Conservation (phyloP, 176 grass and related monocot species). For the Carex pumila region DNA sequence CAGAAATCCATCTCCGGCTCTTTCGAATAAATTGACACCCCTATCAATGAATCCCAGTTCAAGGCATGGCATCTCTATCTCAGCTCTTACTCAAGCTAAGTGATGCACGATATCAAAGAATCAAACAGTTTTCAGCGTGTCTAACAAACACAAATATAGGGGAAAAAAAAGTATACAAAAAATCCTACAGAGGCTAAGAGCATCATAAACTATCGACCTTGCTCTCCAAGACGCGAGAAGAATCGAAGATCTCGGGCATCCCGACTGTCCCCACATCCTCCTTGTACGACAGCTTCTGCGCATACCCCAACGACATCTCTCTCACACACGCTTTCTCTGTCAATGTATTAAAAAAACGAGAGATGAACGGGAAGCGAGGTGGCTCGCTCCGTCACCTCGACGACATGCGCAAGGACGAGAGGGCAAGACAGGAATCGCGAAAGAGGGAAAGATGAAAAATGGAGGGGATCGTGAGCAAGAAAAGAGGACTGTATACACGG, state of each 20-base stretch:
- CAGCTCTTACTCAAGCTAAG: neutral
- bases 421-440: too few species aligned
- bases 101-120: neutral
- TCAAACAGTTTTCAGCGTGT: neutral
- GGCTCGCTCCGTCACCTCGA: neutral
- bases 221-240: constrained; percentile 43
- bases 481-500: too few species aligned
- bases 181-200: neutral
- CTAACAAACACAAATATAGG: neutral
- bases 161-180: neutral
- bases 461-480: too few species aligned
- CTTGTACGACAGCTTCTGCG: constrained; percentile 80
- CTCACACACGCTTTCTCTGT: neutral
- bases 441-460: too few species aligned
- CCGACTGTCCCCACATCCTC: constrained; percentile 82
- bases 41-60: neutral
- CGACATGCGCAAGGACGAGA: neutral
- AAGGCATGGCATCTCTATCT: neutral
- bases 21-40: neutral
- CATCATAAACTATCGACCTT: constrained; percentile 38
- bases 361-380: neutral
- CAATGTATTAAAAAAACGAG: neutral
- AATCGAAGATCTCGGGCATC: constrained; percentile 89
- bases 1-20: neutral
- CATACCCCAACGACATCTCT: constrained; percentile 83